Conservation (phyloP, 805 yeast species). For the Candida morakotiae region DNA sequence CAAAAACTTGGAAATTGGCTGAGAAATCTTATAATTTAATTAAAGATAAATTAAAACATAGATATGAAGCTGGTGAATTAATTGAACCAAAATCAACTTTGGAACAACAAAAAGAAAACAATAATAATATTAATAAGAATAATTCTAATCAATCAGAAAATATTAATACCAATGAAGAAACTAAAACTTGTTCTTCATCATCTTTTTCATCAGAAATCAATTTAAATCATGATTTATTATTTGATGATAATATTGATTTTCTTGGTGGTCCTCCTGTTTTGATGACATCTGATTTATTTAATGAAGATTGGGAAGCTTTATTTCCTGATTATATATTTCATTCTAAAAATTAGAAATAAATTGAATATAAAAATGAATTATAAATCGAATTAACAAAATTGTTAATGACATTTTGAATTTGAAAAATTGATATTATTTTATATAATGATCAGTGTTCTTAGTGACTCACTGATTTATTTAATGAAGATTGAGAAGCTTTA, state of each 20-base stretch:
- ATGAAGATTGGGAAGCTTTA: conserved; percentile 47
- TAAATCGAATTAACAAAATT: not conserved
- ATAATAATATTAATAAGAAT: not conserved
- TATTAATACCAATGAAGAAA: conserved; percentile 5
- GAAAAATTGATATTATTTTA: no score
- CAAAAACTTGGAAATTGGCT: conserved; percentile 46
- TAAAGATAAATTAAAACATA: conserved; percentile 25
- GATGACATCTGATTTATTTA: conserved; percentile 46
- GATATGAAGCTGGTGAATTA: conserved; percentile 9
- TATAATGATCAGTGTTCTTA: no score
- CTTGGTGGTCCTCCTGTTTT: conserved; percentile 52
- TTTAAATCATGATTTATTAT: conserved; percentile 12
- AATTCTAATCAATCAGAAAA: conserved; percentile 1
- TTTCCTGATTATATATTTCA: conserved; percentile 44
- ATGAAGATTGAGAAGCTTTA: conserved; percentile 47
- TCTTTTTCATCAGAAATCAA: no score
- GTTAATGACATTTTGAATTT: no score
- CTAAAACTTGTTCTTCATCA: conserved; percentile 11
- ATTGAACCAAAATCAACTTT: no score
- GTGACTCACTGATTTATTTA: conserved; percentile 43
- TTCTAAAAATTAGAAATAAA: conserved; percentile 10
- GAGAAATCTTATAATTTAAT: conserved; percentile 42
- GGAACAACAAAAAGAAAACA: no score
- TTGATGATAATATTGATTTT: conserved; percentile 26
- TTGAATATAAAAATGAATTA: not conserved